Percentiles rank a stretch among this genome's conserved stretches.
Conservation (phyloP, 768 basidiomycete species). For the Kwoniella newhampshirensis region DNA sequence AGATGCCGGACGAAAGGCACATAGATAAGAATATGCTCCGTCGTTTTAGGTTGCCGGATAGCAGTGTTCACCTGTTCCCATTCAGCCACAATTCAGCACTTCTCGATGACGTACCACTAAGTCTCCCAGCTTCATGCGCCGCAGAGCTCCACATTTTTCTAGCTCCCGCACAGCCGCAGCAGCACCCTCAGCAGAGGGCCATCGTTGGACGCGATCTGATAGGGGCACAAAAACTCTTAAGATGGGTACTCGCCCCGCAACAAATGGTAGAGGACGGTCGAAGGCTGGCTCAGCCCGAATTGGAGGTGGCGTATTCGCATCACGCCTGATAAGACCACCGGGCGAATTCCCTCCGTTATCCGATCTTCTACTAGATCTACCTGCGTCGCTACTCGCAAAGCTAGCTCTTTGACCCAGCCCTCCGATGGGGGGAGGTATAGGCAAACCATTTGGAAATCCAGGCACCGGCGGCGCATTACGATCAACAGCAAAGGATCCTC, state of each 20-base stretch:
- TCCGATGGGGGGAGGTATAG: slow-evolving; percentile 25
- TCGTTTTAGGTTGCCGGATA: slow-evolving; percentile 32
- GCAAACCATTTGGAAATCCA: slow-evolving; percentile 15
- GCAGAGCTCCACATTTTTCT: slow-evolving; percentile 50
- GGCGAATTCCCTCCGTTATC: slow-evolving; percentile 16
- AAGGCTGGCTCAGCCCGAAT: slow-evolving; percentile 45
- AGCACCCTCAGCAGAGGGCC: slow-evolving; percentile 52
- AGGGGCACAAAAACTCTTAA: slow-evolving; percentile 51
- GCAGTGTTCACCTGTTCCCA: slow-evolving; percentile 46
- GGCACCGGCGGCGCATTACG: slow-evolving; percentile 28
- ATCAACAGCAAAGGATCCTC: slow-evolving; percentile 17
- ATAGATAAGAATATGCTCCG: slow-evolving; percentile 47
- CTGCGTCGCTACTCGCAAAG: slow-evolving; percentile 33
- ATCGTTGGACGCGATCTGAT: slow-evolving; percentile 36
- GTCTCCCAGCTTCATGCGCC: slow-evolving; percentile 43
- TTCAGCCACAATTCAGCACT: background rate
- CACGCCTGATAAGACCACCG: background rate
- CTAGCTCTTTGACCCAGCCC: slow-evolving; percentile 18
- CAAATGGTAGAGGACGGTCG: slow-evolving; percentile 46
- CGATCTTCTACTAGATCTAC: slow-evolving; percentile 16
- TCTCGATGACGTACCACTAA: slow-evolving; percentile 34
- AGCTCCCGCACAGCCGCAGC: slow-evolving; percentile 37
- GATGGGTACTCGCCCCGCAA: slow-evolving; percentile 40
- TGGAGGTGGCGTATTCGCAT: slow-evolving; percentile 13
- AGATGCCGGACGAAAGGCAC: slow-evolving; percentile 46